Base-by-base conservation (phyloP, 164 flowering plant genomes). In the Platanus orientalis region DNA sequence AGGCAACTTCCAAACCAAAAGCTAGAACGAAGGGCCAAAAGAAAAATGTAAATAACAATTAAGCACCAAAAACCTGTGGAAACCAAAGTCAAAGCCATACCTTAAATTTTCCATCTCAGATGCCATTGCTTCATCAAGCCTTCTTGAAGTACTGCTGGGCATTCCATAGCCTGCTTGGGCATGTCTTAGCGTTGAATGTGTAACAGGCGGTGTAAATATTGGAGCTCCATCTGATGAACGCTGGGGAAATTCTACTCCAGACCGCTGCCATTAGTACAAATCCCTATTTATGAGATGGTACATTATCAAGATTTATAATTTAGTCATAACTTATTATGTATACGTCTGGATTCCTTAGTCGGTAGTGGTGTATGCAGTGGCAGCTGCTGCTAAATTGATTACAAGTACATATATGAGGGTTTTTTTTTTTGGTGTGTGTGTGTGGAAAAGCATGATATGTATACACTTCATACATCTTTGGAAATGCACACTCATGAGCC, bases 81-180 rank as follows among this genome's bases (percentile, higher is more conserved):
- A 14, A 36, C 19, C 24, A 67, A 60, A 53, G 45, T 28, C 13
- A 58, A 60, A 58, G 20, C 49, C 69, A 36, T 60, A 89, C 97
- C 91, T 90, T 69, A 91, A 73, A 68, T 54, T 78, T 71, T 79
- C 90, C 40, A 69, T 69, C 44, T 91, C 98, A 47, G 96, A 72
- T 19, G 97, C 95, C 97, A 94, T 91, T 51, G 96, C 93, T 75
- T 91, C 96, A 72, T 89, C 95, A 63, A 94, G 96, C 77, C 92
- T 88, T 62, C 73, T 75, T 32, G 97, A 74, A 49, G 94, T 78
- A 65, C 83, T 79, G 63, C 76, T 81, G 13, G 97, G 95, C 95
- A 89, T 87, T 57, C 96, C 95, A 78, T 79, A 86, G 16, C 93
- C 84, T 28, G 87, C 75, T 57, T 81, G 87, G 63, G 78, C 29